Evolutionary conservation across 768 basidiomycete species (phyloP), one percentile per base, ranked within the genome.

Genomic region (Lanmaoa pseudosensibilis): DNA sequence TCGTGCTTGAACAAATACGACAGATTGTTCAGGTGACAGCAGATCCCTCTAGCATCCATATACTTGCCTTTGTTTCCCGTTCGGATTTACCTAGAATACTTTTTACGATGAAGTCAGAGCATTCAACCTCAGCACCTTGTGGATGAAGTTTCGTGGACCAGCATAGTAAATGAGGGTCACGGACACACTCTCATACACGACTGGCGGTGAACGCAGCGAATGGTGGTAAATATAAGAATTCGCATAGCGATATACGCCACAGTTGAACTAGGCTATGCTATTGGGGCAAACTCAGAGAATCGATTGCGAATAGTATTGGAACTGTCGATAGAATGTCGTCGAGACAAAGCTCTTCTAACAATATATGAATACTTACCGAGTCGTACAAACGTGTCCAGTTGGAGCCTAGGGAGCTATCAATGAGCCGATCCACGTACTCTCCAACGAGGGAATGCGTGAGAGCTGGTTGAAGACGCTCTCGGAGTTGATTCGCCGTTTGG

Each of bases 351-450:
- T 10, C 21, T 39, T 21, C 49, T 32, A 41, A 34, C 39, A 12
- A 38, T 36, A 46, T 5, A 38, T 61, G 33, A 27, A 39, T 33
- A 66, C 88, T 66, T 66, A 93, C 92, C 57, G 93, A 97, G 73
- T 99, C 97, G 69, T 99, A 99, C 34, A 98, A 73, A 62, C 94
- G 80, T 37, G 97, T 98, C 89, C 95, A 98, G 59, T 91, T 87
- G 33, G 92, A 95, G 13, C 92, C 94, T 45, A 97, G 75, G 1
- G 95, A 96, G 52, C 81, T 89, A 59, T 97, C 87, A 59, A 99
- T 90, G 44, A 99, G 77, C 46, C 87, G 79, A 61, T 98, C 93
- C n/a, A 97, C 81, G 66, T 96, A 85, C 36, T 94, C 92, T 41
- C 86, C 92, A 30, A 95, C 87, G 36, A 90, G 79, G 41, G 79